Base-by-base conservation (phyloP, 176 grass and related monocot genomes). In the Oryza glumipatula region DNA sequence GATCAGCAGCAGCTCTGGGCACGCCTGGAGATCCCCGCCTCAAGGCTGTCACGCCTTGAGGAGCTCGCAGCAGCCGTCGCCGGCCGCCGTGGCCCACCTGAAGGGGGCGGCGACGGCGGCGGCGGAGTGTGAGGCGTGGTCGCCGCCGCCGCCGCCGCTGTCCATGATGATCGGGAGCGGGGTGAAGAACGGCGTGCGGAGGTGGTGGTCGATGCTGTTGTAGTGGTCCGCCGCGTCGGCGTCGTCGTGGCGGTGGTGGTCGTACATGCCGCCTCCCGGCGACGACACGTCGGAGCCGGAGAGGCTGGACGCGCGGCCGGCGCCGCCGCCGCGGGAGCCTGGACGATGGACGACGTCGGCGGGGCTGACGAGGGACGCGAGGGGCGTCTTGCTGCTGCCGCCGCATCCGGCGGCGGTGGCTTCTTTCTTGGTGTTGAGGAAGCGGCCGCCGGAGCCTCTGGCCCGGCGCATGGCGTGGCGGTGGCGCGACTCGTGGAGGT, bases 401-500 rank as follows among this genome's bases (percentile, higher is more conserved):
- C 14, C 26, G 60, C 39, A 28, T 28, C 28, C 28, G 28, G 28
- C 12, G 7, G 56, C 48, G 0, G 36, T 9, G 6, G 44, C 88
- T 64, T 91, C 81, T n/a, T 86, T 90, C 87, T 98, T 96, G 0
- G 81, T 94, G 91, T 96, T 99, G n/a, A 99, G 85, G 79, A 99
- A 99, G 30, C 96, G 96, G 22, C 96, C 96, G 14, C 96, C 94
- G 0, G 85, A 87, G 74, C 94, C 96, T 74, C 94, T 79, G 6
- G 75, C 91, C 9, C 96, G 91, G 39, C 94, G 94, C 91, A 96
- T 92, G 5, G 96, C 96, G 44, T 99, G 96, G 46, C 80, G 94
- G 77, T 99, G 96, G 22, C 96, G 90, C 1, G 94, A 99, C 79
- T 96, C 97, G 4, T 99, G 97, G 17, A 96, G 89, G 56, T 99